Evolutionary conservation across 495 filamentous ascomycete genomes (phyloP).

Genomic region (Schizothecium vesticola): DNA sequence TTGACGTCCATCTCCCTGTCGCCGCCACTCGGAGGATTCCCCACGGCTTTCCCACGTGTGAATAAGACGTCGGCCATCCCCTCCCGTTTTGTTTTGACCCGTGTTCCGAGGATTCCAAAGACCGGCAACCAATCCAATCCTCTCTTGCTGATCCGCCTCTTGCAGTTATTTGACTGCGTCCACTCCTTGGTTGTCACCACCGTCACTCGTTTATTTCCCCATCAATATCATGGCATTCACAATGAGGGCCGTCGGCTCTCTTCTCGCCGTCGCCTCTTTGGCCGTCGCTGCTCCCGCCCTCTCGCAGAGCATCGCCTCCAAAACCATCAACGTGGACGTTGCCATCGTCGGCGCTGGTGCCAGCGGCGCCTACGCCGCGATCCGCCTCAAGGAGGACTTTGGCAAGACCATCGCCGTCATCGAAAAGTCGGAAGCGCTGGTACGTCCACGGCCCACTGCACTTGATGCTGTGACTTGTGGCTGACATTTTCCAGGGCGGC

Average conservation of each 20-base stretch:
- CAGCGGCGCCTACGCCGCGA: constrained; percentile 45
- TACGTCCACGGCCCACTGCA: constrained; percentile 17
- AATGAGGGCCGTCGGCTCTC: not conserved
- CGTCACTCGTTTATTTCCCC: not conserved
- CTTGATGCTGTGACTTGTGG: not conserved
- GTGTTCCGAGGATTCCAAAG: not conserved
- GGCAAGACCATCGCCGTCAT: constrained; percentile 38
- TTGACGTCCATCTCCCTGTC: too few species aligned
- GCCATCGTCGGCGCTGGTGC: constrained; percentile 45
- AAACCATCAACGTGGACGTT: constrained; percentile 22
- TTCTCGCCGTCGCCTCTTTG: constrained; percentile 1
- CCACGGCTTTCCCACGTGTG: not conserved
- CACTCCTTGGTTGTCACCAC: constrained; percentile 1
- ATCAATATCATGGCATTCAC: not conserved
- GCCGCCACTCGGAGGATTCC: not conserved
- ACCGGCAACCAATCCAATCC: not conserved
- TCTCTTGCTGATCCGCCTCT: not conserved
- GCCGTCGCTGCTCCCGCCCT: not conserved
- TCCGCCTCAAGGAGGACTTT: constrained; percentile 40
- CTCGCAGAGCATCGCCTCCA: not conserved
- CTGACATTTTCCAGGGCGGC: constrained; percentile 32
- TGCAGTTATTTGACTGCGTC: constrained; percentile 7
- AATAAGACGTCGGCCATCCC: not conserved
- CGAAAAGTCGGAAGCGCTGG: constrained; percentile 33
- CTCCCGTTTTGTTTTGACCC: not conserved